Evolutionary conservation across 768 basidiomycete species (phyloP).

Genomic region (Phaffia tasmanica): DNA sequence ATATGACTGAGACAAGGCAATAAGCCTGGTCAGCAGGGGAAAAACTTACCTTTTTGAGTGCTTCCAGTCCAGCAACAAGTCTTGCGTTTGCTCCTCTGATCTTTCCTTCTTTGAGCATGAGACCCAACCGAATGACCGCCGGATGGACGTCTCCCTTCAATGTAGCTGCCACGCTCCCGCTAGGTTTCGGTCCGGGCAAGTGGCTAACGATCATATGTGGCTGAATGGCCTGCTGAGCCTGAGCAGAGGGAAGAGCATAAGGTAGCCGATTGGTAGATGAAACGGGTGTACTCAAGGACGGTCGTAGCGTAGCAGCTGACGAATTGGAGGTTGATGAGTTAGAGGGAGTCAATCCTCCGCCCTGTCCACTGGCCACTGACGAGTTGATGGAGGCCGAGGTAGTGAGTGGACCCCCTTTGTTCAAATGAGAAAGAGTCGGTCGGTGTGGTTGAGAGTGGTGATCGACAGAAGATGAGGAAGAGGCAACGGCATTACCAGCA

Average conservation of each 20-base stretch:
- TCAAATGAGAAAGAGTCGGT: slow-evolving; percentile 3
- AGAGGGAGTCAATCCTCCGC: no score
- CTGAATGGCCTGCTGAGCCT: slow-evolving; percentile 3
- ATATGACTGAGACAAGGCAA: slow-evolving; percentile 22
- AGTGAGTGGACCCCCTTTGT: background rate
- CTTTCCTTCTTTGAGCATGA: slow-evolving; percentile 83
- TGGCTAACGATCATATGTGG: slow-evolving; percentile 23
- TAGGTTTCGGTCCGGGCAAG: slow-evolving; percentile 18
- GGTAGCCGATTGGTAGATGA: background rate
- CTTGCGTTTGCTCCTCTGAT: slow-evolving; percentile 91
- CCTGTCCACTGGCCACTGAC: background rate
- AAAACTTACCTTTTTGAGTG: slow-evolving; percentile 69
- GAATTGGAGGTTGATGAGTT: background rate
- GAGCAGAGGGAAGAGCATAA: background rate
- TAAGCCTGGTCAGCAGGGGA: slow-evolving; percentile 32
- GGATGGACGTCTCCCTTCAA: slow-evolving; percentile 82
- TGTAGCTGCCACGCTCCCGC: slow-evolving; percentile 3
- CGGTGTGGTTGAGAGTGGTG: slow-evolving; percentile 1
- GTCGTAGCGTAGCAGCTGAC: background rate
- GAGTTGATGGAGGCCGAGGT: background rate
- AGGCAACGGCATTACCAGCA: background rate
- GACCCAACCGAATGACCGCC: slow-evolving; percentile 67
- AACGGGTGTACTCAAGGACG: background rate
- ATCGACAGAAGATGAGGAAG: background rate
- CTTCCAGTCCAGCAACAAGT: slow-evolving; percentile 79